A percentile compares a stretch with the other conserved stretches of the same genome.
Conservation (phyloP, 306 rosid species). For the Chamaecrista fasciculata region DNA sequence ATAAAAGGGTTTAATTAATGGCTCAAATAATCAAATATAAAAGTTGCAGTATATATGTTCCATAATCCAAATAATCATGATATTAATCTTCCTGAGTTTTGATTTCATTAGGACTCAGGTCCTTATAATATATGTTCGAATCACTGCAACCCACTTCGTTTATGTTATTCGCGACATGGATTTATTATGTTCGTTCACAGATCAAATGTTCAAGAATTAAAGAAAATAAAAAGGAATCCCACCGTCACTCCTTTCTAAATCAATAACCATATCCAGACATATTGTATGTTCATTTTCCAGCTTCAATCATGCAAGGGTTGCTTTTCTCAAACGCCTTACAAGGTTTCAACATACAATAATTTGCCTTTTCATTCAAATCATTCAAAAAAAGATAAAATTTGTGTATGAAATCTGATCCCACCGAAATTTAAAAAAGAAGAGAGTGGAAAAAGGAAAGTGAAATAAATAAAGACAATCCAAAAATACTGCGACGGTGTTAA, state of each 20-base stretch:
- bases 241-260: not conserved
- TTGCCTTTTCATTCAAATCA: conserved; percentile 3
- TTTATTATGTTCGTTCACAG: not conserved
- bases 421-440: not conserved
- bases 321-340: not conserved
- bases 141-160: no score
- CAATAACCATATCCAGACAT: not conserved
- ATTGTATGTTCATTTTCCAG: not conserved
- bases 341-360: conserved; percentile 1
- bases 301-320: not conserved
- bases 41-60: no score
- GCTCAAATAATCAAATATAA: no score
- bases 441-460: not conserved
- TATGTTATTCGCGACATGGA: not conserved
- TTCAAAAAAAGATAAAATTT: conserved; percentile 3
- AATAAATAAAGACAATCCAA: conserved; percentile 8
- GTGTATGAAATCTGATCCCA: not conserved
- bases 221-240: not conserved
- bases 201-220: not conserved
- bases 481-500: conserved; percentile 23
- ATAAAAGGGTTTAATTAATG: no score
- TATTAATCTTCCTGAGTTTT: no score
- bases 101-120: no score
- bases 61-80: no score
- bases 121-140: no score